A percentile compares a stretch with the other conserved stretches of the same genome.
Conservation (phyloP, 2,329 filamentous ascomycete genomes). For the Diaporthe australafricana region DNA sequence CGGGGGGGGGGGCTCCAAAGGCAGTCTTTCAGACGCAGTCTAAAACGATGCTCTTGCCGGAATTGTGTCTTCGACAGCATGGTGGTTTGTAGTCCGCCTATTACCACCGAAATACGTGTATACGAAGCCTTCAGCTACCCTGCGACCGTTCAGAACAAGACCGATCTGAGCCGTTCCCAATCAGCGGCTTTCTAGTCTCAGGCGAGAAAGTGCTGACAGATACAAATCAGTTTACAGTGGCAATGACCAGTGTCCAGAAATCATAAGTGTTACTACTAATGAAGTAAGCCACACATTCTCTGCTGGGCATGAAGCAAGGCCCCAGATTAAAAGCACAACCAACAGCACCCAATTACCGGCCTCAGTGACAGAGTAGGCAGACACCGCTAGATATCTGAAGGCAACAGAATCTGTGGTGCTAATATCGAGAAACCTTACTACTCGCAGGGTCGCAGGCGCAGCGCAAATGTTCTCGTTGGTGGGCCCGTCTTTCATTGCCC, state of each 20-base stretch:
- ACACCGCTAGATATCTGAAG: constrained; percentile 75
- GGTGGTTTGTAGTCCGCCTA: constrained; percentile 65
- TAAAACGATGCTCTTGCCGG: neutral
- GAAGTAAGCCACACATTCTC: constrained; percentile 32
- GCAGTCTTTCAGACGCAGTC: neutral
- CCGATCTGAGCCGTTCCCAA: constrained; percentile 67
- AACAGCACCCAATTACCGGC: constrained; percentile 74
- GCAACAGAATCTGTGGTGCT: constrained; percentile 74
- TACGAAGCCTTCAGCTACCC: constrained; percentile 58
- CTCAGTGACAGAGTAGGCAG: constrained; percentile 71
- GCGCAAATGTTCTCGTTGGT: constrained; percentile 61
- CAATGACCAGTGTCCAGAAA: constrained; percentile 72
- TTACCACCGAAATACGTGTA: constrained; percentile 50
- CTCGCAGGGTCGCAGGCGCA: constrained; percentile 66
- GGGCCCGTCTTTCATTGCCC: constrained; percentile 66
- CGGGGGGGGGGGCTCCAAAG: no score
- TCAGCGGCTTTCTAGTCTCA: constrained; percentile 63
- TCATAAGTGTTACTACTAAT: constrained; percentile 67
- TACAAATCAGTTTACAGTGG: constrained; percentile 52
- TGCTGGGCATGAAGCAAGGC: constrained; percentile 30
- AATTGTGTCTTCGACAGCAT: constrained; percentile 40
- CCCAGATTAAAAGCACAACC: constrained; percentile 64
- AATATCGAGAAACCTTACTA: constrained; percentile 69
- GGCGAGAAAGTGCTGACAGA: constrained; percentile 65
- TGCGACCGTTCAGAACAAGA: constrained; percentile 59